phyloP scores from a whole-genome alignment of 345 rosid genomes.

The Eucalyptus paniculata region DNA sequence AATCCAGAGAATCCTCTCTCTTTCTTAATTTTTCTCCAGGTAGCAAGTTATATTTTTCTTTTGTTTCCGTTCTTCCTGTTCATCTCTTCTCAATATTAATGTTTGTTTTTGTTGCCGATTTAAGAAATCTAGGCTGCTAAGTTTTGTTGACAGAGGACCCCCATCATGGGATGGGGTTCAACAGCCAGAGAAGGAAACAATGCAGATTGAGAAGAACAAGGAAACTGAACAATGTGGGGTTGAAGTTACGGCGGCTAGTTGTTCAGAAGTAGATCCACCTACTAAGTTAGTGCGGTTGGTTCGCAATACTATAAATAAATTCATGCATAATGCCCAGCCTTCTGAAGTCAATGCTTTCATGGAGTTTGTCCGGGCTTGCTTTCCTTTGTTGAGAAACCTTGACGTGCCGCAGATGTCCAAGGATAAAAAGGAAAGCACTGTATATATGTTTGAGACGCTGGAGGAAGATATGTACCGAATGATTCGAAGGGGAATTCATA shows the following conservation, averaged over 20 bases:
- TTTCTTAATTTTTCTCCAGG: conserved; percentile 88
- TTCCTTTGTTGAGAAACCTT: conserved; percentile 27
- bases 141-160: conserved; percentile 59
- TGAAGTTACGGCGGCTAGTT: conserved; percentile 11
- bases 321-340: conserved; percentile 16
- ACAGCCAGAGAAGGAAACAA: conserved; percentile 19
- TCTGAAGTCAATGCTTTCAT: conserved; percentile 40
- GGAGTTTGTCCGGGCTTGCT: conserved; percentile 37
- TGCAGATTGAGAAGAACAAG: conserved; percentile 5
- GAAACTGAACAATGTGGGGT: conserved; percentile 15
- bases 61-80: background rate
- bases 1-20: conserved; percentile 66
- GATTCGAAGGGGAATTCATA: conserved; percentile 22
- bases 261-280: conserved; percentile 20
- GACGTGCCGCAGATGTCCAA: conserved; percentile 21
- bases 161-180: conserved; percentile 56
- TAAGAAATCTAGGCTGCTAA: conserved; percentile 88
- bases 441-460: conserved; percentile 29
- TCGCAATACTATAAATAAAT: conserved; percentile 33
- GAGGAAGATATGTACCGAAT: conserved; percentile 50
- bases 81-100: background rate
- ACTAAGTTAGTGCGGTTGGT: conserved; percentile 23
- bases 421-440: conserved; percentile 24
- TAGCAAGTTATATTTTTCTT: conserved; percentile 5
- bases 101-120: background rate